Evolutionary conservation across 2,329 filamentous ascomycete genomes (phyloP), one percentile per base, ranked within the genome.

Genomic region (Aspergillus jensenii): DNA sequence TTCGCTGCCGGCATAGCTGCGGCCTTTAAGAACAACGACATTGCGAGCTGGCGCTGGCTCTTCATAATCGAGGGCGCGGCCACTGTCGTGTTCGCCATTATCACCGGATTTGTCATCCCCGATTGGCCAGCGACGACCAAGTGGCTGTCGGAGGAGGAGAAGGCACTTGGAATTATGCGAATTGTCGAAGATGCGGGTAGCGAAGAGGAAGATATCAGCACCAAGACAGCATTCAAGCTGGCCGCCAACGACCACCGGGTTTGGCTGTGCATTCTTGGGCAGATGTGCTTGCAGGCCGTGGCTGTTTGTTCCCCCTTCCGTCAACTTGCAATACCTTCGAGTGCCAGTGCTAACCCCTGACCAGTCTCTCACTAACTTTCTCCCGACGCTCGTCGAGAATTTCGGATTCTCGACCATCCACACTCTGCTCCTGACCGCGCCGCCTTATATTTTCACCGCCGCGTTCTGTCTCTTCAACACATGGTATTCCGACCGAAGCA

Each of bases 21-120:
- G 68, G 37, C 37, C 37, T 40, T 40, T 15, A 40, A 40, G 37
- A 17, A 40, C 37, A 17, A 15, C 37, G 37, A 17, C 37, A 40
- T 40, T 17, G 15, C 37, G 37, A 40, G 73, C 15, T 79, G 78
- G 77, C 71, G 76, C 19, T 81, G 78, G 79, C 77, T 82, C 37
- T 81, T 82, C 64, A 78, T 81, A 44, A 67, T 77, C 5, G 81
- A 84, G 65, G 81, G 81, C 3, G 68, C 80, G 25, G 66, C 74
- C 12, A 84, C 82, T 0, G 70, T 84, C 7, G 50, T 80, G 2
- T 47, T 81, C 0, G 80, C 82, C 7, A 64, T 81, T 4, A 65
- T 75, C 5, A 76, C 84, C 12, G 84, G 80, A 70, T 83, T 85
- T 45, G 61, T 78, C 59, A 71, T 81, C 43, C 71, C 71, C 33